Base-by-base conservation (phyloP, 768 basidiomycete genomes). In the Tricholoma sp. region DNA sequence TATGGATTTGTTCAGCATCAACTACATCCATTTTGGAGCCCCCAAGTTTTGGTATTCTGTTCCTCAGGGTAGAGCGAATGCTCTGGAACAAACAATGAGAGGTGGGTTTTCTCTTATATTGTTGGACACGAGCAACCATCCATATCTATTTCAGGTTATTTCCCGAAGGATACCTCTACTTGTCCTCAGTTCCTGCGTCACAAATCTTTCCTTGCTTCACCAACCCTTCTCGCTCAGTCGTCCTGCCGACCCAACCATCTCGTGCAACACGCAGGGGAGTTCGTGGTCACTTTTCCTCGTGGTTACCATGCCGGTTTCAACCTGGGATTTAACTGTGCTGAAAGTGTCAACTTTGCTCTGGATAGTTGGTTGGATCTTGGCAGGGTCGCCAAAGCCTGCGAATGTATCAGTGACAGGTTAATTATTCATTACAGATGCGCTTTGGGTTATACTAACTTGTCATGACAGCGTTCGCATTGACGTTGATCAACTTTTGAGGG, bases 271-370 rank as follows among this genome's bases (percentile, higher is more conserved):
- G 84, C 89, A 45, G 91, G 92, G n/a, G 95, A 98, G 69, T 97
- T 98, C 60, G 90, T 98, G 39, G 89, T 98, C 63, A 98, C 96
- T 0, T 98, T 83, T 66, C 96, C 96, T 0, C 76, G 90, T 50
- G 96, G 96, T 1, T 98, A 98, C 69, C 96, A 98, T 68, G 92
- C 94, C 3, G 96, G 96, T 18, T 96, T 98, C 78, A 98, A 98
- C 67, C 76, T 97, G 43, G 96, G 92, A 6, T 84, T 97, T 67
- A 98, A 98, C 66, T 97, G 94, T 64, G 96, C 96, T 1, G 96
- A 98, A 72, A 93, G 91, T 61, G 92, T 97, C 65, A 98, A 98
- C 69, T 98, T 98, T 67, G 96, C 96, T 0, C 76, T 97, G 24
- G 91, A 97, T 43, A 91, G 89, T 61, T 98, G 95, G 95, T 72